Evolutionary conservation across 306 rosid genomes (phyloP).

Genomic region (Begonia peltatifolia): DNA sequence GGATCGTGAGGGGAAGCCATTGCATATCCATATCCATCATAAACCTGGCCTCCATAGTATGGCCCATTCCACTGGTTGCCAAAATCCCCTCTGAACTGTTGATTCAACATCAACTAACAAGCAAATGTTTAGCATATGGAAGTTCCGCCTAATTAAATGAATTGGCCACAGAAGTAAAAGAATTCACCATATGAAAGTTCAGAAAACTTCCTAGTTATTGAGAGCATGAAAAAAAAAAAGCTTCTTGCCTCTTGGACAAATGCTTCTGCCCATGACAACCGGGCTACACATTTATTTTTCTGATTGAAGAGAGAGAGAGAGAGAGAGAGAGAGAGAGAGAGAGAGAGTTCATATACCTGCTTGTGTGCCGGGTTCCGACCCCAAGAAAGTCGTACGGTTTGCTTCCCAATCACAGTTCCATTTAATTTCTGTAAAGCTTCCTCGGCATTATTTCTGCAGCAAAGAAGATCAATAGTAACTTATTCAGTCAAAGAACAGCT

Average conservation of each 20-base stretch:
- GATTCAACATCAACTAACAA: no score
- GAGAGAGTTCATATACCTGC: conserved; percentile 38
- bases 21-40: conserved; percentile 85
- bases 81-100: conserved; percentile 56
- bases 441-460: conserved; percentile 74
- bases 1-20: conserved; percentile 79
- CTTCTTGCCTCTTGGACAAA: no score
- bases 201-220: no score
- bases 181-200: no score
- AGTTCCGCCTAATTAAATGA: no score
- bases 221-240: no score
- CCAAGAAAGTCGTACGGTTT: conserved; percentile 96
- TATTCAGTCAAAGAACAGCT: no score
- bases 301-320: no score
- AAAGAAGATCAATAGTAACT: conserved; percentile 9
- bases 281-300: no score
- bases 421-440: conserved; percentile 88
- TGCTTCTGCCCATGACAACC: no score
- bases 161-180: no score
- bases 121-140: no score
- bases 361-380: conserved; percentile 99
- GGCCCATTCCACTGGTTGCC: conserved; percentile 66
- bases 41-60: conserved; percentile 65
- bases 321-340: not conserved
- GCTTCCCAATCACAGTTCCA: conserved; percentile 75